These are phyloP conservation scores for Globisporangium okanoganense DNA, from an alignment of 352 stramenopile genomes.

Conservation along the genomic window DNA sequence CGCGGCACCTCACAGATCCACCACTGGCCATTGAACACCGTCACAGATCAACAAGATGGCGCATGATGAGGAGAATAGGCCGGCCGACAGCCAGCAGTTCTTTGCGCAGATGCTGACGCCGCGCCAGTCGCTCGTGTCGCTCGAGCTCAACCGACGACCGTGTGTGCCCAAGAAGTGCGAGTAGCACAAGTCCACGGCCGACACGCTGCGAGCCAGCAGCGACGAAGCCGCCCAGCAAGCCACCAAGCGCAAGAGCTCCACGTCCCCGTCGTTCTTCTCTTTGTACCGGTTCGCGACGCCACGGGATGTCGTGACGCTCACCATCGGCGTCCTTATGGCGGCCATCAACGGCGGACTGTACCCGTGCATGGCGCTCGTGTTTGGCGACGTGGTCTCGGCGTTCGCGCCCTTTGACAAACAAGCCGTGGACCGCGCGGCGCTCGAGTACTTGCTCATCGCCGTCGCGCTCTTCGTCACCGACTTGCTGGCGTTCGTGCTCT, in stretches of 20 bases:
- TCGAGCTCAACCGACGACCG: neutral
- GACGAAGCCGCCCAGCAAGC: neutral
- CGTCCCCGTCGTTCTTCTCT: conserved; percentile 15
- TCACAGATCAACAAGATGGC: too few relatives aligned
- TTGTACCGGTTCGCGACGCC: conserved; percentile 30
- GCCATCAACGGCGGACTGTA: conserved; percentile 24
- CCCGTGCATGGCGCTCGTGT: conserved; percentile 36
- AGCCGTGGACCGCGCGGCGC: conserved; percentile 22
- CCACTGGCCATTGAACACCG: too few relatives aligned
- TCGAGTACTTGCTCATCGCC: conserved; percentile 27
- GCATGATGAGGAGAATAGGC: neutral
- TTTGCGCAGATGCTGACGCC: conserved; percentile 7
- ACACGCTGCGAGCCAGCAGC: neutral
- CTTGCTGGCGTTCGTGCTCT: conserved; percentile 26
- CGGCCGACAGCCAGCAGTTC: neutral
- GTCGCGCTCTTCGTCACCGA: conserved; percentile 32
- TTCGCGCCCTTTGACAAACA: conserved; percentile 30
- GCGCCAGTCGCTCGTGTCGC: neutral
- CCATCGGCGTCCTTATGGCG: conserved; percentile 17
- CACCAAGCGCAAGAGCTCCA: neutral
- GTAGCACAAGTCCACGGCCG: neutral
- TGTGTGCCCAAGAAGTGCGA: neutral
- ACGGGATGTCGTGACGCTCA: conserved; percentile 17
- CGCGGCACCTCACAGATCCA: too few relatives aligned
- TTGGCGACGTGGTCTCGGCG: conserved; percentile 35